A percentile compares a stretch with the other conserved stretches of the same genome.
These are phyloP conservation scores for Blastobotrys attinorum DNA, from an alignment of 805 yeast genomes.

Conservation along the genomic window DNA sequence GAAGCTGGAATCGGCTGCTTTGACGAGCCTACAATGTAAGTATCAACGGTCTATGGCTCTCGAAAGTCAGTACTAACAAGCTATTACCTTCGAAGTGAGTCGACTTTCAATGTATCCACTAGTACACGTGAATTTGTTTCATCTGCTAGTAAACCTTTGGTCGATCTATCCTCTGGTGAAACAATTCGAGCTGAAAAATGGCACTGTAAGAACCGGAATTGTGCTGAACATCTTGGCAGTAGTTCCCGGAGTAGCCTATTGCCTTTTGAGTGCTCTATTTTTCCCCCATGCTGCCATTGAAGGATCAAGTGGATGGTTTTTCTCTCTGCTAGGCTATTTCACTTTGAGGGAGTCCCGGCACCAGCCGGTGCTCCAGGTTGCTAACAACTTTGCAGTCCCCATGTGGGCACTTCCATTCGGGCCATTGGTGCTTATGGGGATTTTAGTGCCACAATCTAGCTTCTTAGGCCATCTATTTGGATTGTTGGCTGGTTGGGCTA, in stretches of 20 bases:
- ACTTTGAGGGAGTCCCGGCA: constrained; percentile 40
- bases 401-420: constrained; percentile 53
- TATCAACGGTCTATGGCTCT: too few relatives aligned
- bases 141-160: constrained; percentile 51
- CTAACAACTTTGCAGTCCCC: constrained; percentile 38
- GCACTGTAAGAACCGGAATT: constrained; percentile 80
- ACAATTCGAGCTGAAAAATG: constrained; percentile 62
- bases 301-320: constrained; percentile 72
- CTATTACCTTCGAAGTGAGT: constrained; percentile 29
- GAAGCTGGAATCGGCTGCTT: constrained; percentile 48
- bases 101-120: constrained; percentile 65
- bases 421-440: constrained; percentile 39
- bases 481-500: constrained; percentile 51
- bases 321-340: constrained; percentile 55
- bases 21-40: constrained; percentile 37
- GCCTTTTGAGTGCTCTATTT: constrained; percentile 34
- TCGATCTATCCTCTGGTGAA: constrained; percentile 54
- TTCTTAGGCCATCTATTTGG: constrained; percentile 71
- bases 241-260: constrained; percentile 56
- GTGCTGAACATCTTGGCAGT: constrained; percentile 67
- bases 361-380: constrained; percentile 2
- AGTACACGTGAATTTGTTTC: constrained; percentile 55
- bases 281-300: constrained; percentile 39
- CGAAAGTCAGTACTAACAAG: background rate
- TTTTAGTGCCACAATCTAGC: constrained; percentile 58